phyloP scores from a whole-genome alignment of 2,329 filamentous ascomycete genomes.

The Calonectria hongkongensis region DNA sequence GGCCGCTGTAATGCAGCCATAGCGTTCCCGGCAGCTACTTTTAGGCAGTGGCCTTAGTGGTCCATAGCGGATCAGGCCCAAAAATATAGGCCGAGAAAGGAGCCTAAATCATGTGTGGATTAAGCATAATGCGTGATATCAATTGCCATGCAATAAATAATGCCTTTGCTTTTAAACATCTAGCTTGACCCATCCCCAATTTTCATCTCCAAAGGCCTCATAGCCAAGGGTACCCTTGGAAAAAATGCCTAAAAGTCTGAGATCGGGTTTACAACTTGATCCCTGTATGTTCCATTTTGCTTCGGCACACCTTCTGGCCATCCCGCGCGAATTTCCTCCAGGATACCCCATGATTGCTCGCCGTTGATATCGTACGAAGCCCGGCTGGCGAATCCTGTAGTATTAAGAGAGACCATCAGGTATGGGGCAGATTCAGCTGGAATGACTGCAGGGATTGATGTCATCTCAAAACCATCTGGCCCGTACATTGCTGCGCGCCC shows the following conservation, averaged over 20 bases:
- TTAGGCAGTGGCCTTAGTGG: too few relatives aligned
- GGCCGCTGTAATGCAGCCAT: too few relatives aligned
- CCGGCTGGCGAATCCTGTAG: constrained; percentile 11
- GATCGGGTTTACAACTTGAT: constrained; percentile 1
- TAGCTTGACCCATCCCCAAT: too few relatives aligned
- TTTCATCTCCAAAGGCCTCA: background rate
- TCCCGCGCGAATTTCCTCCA: constrained; percentile 7
- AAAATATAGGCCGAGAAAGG: too few relatives aligned
- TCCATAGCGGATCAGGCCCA: too few relatives aligned
- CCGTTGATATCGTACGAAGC: constrained; percentile 23
- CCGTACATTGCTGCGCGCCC: constrained; percentile 28
- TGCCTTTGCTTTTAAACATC: too few relatives aligned
- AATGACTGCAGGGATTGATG: constrained; percentile 11
- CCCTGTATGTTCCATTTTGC: constrained; percentile 19
- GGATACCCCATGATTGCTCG: constrained; percentile 32
- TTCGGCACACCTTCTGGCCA: constrained; percentile 33
- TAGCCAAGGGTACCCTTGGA: background rate
- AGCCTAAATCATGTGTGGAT: too few relatives aligned
- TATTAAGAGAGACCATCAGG: constrained; percentile 29
- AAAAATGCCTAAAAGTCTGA: constrained; percentile 6
- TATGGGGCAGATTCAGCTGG: constrained; percentile 4
- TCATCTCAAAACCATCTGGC: constrained; percentile 20
- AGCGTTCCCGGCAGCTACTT: too few relatives aligned
- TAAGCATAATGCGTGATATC: too few relatives aligned
- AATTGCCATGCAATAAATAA: too few relatives aligned